These are phyloP conservation scores for Porodaedalea pini DNA, from an alignment of 1,284 basidiomycete genomes.

Conservation along the genomic window DNA sequence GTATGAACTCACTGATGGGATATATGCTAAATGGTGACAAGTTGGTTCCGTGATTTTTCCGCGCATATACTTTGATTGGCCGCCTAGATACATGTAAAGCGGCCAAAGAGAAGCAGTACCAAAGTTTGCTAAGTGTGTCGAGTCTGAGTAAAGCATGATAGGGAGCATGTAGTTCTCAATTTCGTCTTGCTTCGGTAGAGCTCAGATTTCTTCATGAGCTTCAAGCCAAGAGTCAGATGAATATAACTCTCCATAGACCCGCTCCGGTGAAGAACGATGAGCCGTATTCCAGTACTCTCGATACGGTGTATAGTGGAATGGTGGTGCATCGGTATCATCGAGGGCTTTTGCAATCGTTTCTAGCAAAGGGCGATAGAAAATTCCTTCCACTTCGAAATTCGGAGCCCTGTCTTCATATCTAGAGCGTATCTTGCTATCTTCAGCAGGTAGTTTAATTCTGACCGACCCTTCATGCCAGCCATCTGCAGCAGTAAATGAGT, in stretches of 20 bases:
- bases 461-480: neutral
- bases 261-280: neutral
- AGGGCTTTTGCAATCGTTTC: constrained; percentile 6
- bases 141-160: constrained; percentile 33
- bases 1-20: constrained; percentile 28
- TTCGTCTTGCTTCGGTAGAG: constrained; percentile 12
- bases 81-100: constrained; percentile 30
- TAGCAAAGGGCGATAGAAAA: constrained; percentile 9
- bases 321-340: constrained; percentile 3
- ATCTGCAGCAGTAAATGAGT: neutral
- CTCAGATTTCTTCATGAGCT: constrained; percentile 17
- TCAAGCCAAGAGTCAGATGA: constrained; percentile 6
- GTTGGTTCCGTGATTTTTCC: constrained; percentile 16
- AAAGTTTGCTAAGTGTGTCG: constrained; percentile 29
- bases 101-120: constrained; percentile 31
- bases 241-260: constrained; percentile 22
- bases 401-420: neutral
- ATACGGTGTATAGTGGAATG: constrained; percentile 30
- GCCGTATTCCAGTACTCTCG: constrained; percentile 26
- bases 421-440: neutral
- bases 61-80: constrained; percentile 28
- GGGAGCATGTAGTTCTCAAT: constrained; percentile 26
- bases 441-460: neutral
- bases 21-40: constrained; percentile 33
- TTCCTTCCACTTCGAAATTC: constrained; percentile 5